Percentiles rank a stretch among this genome's conserved stretches.
These are phyloP conservation scores for Candida xyloterini DNA, from an alignment of 805 yeast genomes.

Conservation along the genomic window DNA sequence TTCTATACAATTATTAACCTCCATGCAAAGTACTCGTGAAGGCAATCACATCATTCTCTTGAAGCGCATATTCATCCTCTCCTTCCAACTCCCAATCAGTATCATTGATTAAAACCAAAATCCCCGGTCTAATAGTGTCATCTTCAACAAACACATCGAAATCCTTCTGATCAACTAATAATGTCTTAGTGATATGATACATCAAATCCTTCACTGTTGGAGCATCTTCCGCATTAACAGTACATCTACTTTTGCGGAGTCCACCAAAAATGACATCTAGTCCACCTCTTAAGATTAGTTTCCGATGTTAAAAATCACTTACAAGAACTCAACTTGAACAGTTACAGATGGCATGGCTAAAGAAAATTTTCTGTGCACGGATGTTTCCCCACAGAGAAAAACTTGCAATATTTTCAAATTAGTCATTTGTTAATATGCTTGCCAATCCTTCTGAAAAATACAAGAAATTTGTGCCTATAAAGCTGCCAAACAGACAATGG, in stretches of 20 bases:
- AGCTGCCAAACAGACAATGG: constrained; percentile 66
- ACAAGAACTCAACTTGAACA: constrained; percentile 43
- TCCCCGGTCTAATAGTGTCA: constrained; percentile 85
- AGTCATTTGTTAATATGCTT: constrained; percentile 43
- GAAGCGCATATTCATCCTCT: constrained; percentile 74
- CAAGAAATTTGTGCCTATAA: constrained; percentile 50
- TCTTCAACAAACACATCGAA: constrained; percentile 77
- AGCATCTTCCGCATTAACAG: constrained; percentile 36
- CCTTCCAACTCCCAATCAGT: constrained; percentile 97
- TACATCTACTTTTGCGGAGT: constrained; percentile 50
- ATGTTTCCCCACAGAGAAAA: constrained; percentile 8
- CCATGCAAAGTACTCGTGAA: constrained; percentile 96
- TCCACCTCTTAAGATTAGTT: constrained; percentile 57
- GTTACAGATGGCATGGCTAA: constrained; percentile 28
- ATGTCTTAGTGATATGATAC: constrained; percentile 46
- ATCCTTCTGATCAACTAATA: constrained; percentile 61
- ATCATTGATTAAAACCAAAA: constrained; percentile 85
- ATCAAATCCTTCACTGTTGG: constrained; percentile 49
- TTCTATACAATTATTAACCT: constrained; percentile 46
- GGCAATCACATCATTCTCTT: constrained; percentile 72
- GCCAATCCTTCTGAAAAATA: constrained; percentile 67
- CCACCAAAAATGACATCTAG: constrained; percentile 73
- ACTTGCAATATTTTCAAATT: background rate
- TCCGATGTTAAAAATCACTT: constrained; percentile 14
- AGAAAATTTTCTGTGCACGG: constrained; percentile 7